Conservation (phyloP, 2,329 filamentous ascomycete species). For the Dactylonectria estremocensis region DNA sequence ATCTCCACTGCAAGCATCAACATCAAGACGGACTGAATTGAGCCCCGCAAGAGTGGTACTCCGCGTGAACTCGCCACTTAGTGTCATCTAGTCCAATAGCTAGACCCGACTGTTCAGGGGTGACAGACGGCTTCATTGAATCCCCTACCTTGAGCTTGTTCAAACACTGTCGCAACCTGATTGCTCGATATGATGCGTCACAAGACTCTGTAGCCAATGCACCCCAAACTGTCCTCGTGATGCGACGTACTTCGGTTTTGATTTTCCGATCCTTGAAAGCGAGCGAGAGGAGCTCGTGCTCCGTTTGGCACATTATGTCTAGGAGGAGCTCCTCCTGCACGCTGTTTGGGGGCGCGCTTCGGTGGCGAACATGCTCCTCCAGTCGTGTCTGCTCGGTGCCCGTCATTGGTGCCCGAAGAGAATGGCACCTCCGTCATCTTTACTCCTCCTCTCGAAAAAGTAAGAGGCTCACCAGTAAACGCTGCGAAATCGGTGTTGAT, state of each 20-base stretch:
- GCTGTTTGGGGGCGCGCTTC: not conserved
- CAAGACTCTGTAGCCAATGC: not conserved
- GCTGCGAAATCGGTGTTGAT: constrained; percentile 21
- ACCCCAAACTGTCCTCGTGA: not conserved
- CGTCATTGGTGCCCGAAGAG: not conserved
- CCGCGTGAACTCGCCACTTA: not conserved
- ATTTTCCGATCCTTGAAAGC: not conserved
- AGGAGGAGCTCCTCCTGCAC: constrained; percentile 24
- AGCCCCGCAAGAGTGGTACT: not conserved
- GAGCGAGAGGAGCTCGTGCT: constrained; percentile 22
- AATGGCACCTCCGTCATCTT: not conserved
- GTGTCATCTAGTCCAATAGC: not conserved
- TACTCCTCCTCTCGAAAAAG: not conserved
- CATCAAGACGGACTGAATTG: not conserved
- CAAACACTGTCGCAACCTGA: not conserved
- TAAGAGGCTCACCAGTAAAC: not conserved
- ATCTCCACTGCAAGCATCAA: not conserved
- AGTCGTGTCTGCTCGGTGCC: not conserved
- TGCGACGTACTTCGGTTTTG: not conserved
- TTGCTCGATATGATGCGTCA: not conserved
- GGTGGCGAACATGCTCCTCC: constrained; percentile 20
- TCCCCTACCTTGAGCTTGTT: not conserved
- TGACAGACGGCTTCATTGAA: not conserved
- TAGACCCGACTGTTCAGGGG: not conserved
- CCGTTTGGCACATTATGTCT: not conserved